Evolutionary conservation across 352 stramenopile species (phyloP).

Genomic region (Phytopythium kandeliae): DNA sequence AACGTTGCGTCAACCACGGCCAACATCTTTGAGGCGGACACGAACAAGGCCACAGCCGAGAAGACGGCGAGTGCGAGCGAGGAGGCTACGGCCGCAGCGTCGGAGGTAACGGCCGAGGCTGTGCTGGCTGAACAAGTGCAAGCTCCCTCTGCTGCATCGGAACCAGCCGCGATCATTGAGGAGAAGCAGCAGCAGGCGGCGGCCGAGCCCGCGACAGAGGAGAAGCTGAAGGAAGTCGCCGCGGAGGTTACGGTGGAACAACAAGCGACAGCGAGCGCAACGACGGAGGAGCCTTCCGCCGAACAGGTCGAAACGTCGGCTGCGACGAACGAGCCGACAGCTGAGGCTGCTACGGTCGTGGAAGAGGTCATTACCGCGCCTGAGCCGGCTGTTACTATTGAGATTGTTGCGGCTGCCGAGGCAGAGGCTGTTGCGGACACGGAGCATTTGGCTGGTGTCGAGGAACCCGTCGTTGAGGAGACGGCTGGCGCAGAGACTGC

Average conservation of each 20-base stretch:
- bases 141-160: background rate
- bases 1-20: slow-evolving; percentile 16
- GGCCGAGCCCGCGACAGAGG: background rate
- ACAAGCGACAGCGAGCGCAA: slow-evolving; percentile 2
- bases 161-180: slow-evolving; percentile 1
- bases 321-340: background rate
- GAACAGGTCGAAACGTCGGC: background rate
- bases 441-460: background rate
- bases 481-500: too few relatives aligned
- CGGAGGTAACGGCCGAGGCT: background rate
- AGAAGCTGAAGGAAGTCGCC: too few relatives aligned
- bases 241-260: background rate
- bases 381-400: background rate
- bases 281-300: background rate
- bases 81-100: background rate
- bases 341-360: background rate
- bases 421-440: background rate
- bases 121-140: background rate
- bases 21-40: slow-evolving; percentile 1
- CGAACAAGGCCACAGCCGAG: background rate
- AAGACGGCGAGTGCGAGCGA: background rate
- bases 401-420: background rate
- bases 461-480: too few relatives aligned
- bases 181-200: slow-evolving; percentile 1
- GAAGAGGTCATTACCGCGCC: background rate